Evolutionary conservation across 441 rosid genomes (phyloP), one percentile per base, ranked within the genome.

Genomic region (Adansonia grandidieri): DNA sequence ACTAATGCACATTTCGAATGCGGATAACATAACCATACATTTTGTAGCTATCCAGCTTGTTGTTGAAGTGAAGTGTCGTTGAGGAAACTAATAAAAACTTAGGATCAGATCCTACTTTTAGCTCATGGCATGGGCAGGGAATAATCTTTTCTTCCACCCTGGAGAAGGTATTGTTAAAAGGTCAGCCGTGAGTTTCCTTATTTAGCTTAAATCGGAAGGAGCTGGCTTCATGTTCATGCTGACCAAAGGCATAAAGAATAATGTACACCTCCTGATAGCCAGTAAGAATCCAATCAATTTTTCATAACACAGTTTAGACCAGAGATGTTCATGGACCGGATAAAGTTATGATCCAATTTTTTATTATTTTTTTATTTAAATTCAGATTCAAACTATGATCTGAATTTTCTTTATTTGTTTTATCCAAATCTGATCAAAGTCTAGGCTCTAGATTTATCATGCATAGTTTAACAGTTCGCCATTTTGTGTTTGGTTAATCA

Each of bases 91-190:
- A 67, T 9, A 7, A 54, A 37, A 0, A 37, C 2, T n/a, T n/a
- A n/a, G n/a, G n/a, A 1, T 44, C 65, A 10, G 65, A 60, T 22
- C 65, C 22, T 60, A 37, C 42, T 51, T 65, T 42, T 42, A 44
- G 71, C 17, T 44, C 4, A 40, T 54, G 65, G 8, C 4, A 40
- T 54, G 65, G 8, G 42, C 48, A 50, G 45, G 57, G 76, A 64
- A 79, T 62, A 64, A 53, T 42, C 77, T 73, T 73, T 79, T 56
- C 81, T 79, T 79, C 37, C 67, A 48, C 28, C 9, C 9, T 11
- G 51, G 75, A 45, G 17, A 74, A 57, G 78, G 62, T 32, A 74
- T 79, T 70, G 22, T 9, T 63, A 15, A 32, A 63, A 40, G 45
- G 10, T 32, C 54, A 4, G 54, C 22, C 24, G n/a, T 66, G 71